A percentile compares a stretch with the other conserved stretches of the same genome.
These are phyloP conservation scores for Durio zibethinus DNA, from an alignment of 345 rosid genomes.

Conservation along the genomic window DNA sequence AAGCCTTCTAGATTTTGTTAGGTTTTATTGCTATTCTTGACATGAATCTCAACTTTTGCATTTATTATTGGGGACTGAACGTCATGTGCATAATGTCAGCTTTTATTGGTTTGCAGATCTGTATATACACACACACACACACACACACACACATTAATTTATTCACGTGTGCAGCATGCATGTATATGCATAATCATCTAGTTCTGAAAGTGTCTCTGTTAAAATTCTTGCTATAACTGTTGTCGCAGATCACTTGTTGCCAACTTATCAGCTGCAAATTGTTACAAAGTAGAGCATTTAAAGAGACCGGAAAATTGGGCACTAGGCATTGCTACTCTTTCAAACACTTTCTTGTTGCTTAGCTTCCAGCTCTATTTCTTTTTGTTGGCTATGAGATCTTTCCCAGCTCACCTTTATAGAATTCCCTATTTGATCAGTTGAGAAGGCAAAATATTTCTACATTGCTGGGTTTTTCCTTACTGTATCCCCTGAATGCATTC, in stretches of 20 bases:
- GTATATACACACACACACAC: too few relatives aligned
- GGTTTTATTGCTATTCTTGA: too few relatives aligned
- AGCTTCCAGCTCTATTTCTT: neutral
- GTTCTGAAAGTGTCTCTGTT: neutral
- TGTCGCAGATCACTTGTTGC: slow-evolving; percentile 69
- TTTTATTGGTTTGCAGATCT: neutral
- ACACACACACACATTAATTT: too few relatives aligned
- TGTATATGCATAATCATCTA: too few relatives aligned
- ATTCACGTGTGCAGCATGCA: too few relatives aligned
- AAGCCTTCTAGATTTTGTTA: too few relatives aligned
- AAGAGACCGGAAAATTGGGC: slow-evolving; percentile 93
- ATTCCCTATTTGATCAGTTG: slow-evolving; percentile 47
- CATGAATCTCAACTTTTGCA: neutral
- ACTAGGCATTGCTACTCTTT: slow-evolving; percentile 41
- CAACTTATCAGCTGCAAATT: slow-evolving; percentile 88
- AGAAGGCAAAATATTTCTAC: slow-evolving; percentile 79
- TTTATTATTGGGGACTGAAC: neutral
- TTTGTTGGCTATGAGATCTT: neutral
- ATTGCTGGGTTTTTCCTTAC: slow-evolving; percentile 97
- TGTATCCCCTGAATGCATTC: slow-evolving; percentile 86
- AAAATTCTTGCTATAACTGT: neutral
- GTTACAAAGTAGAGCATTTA: slow-evolving; percentile 81
- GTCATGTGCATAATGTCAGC: neutral
- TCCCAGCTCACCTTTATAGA: neutral
- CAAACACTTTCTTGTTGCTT: neutral